phyloP scores from a whole-genome alignment of 2,329 filamentous ascomycete species.

The Paraconiothyrium sp. region DNA sequence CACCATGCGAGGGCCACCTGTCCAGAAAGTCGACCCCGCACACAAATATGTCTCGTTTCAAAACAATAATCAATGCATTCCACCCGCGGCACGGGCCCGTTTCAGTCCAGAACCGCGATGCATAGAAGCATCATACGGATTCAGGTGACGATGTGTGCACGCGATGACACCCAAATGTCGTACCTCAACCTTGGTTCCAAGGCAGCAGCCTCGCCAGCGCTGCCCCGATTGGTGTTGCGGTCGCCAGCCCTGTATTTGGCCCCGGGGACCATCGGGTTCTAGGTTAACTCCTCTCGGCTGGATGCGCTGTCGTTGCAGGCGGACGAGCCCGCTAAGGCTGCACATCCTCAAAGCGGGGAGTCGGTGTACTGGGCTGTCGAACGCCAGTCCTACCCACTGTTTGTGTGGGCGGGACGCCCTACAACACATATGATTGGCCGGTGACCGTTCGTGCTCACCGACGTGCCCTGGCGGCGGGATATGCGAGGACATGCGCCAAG shows the following conservation, averaged over 20 bases:
- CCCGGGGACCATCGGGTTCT: slow-evolving; percentile 29
- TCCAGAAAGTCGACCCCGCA: slow-evolving; percentile 3
- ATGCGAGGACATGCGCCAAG: slow-evolving; percentile 34
- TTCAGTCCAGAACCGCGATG: slow-evolving; percentile 1
- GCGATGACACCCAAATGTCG: slow-evolving; percentile 18
- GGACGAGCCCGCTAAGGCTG: slow-evolving; percentile 1
- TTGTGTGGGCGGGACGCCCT: slow-evolving; percentile 1
- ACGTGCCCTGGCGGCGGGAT: slow-evolving; percentile 30
- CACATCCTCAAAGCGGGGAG: slow-evolving; percentile 30
- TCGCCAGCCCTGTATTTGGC: slow-evolving; percentile 32
- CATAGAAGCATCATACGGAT: slow-evolving; percentile 2
- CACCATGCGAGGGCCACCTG: background rate
- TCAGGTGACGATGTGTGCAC: slow-evolving; percentile 13
- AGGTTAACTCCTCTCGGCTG: slow-evolving; percentile 31
- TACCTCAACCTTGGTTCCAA: slow-evolving; percentile 34
- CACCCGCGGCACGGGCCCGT: slow-evolving; percentile 3
- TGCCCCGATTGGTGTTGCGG: slow-evolving; percentile 30
- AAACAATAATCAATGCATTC: slow-evolving; percentile 1
- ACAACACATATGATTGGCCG: slow-evolving; percentile 29
- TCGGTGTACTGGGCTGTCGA: slow-evolving; percentile 42
- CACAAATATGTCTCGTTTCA: slow-evolving; percentile 8
- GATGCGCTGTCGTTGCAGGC: slow-evolving; percentile 47
- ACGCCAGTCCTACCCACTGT: slow-evolving; percentile 25
- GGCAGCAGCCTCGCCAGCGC: slow-evolving; percentile 29
- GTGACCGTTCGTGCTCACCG: slow-evolving; percentile 32